phyloP scores from a whole-genome alignment of 2,329 filamentous ascomycete species.

The Fusarium keratoplasticum region DNA sequence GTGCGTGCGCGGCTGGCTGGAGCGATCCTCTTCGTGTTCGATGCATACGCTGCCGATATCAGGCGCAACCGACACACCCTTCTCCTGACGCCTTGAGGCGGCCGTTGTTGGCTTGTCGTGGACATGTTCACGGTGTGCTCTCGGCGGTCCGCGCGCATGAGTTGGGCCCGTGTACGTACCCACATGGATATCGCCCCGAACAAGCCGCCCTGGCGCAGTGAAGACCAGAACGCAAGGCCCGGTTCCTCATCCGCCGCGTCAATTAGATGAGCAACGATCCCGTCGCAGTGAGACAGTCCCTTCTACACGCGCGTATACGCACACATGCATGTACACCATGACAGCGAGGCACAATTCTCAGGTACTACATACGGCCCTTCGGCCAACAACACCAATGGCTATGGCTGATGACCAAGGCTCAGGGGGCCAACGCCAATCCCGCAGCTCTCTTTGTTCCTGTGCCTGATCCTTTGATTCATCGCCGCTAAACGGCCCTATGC shows the following conservation, averaged over 20 bases:
- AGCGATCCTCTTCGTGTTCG: slow-evolving; percentile 15
- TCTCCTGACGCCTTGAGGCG: slow-evolving; percentile 2
- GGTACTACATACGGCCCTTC: not conserved
- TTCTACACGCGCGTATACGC: slow-evolving; percentile 28
- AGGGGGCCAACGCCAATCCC: slow-evolving; percentile 15
- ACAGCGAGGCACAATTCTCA: not conserved
- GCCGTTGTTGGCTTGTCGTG: slow-evolving; percentile 33
- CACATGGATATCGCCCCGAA: slow-evolving; percentile 27
- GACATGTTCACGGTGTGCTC: slow-evolving; percentile 32
- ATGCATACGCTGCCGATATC: slow-evolving; percentile 31
- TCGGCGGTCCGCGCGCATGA: slow-evolving; percentile 38
- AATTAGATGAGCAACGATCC: slow-evolving; percentile 11
- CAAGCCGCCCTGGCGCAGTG: slow-evolving; percentile 12
- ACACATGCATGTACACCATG: slow-evolving; percentile 13
- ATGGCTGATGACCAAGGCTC: slow-evolving; percentile 10
- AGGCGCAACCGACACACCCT: slow-evolving; percentile 31
- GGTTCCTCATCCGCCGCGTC: slow-evolving; percentile 27
- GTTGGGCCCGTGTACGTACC: slow-evolving; percentile 31
- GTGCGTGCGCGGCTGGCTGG: slow-evolving; percentile 29
- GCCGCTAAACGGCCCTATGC: slow-evolving; percentile 30
- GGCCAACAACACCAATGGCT: slow-evolving; percentile 2
- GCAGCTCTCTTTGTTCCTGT: slow-evolving; percentile 23
- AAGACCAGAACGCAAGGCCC: slow-evolving; percentile 6
- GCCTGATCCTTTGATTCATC: slow-evolving; percentile 30
- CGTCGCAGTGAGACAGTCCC: not conserved